phyloP scores from a whole-genome alignment of 345 rosid genomes.

The Gynandropsis gynandra region DNA sequence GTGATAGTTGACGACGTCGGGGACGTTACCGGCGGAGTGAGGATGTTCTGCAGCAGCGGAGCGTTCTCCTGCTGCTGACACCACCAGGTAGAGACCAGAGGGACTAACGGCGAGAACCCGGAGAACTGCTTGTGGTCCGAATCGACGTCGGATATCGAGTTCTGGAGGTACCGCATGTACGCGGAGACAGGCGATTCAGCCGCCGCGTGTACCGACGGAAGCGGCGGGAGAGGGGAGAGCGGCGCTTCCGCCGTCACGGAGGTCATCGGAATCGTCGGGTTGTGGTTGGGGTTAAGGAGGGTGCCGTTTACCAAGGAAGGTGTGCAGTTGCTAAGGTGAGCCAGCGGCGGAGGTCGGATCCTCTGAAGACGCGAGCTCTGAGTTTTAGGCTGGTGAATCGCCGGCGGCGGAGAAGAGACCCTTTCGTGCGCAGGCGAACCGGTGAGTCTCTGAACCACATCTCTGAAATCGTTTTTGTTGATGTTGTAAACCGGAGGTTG shows the following conservation, averaged over 20 bases:
- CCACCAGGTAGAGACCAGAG: constrained; percentile 39
- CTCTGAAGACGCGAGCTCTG: constrained; percentile 57
- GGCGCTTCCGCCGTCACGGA: constrained; percentile 20
- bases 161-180: constrained; percentile 41
- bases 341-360: constrained; percentile 62
- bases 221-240: constrained; percentile 40
- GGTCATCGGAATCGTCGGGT: not conserved
- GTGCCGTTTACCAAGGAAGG: constrained; percentile 30
- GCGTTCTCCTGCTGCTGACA: constrained; percentile 18
- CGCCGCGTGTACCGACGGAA: constrained; percentile 36
- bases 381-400: constrained; percentile 45
- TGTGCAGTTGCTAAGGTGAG: constrained; percentile 43
- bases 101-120: constrained; percentile 38
- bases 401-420: constrained; percentile 38
- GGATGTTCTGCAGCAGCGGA: constrained; percentile 12
- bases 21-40: constrained; percentile 2
- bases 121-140: constrained; percentile 28
- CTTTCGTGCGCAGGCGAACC: constrained; percentile 58
- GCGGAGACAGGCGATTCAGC: constrained; percentile 39
- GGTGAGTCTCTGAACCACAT: constrained; percentile 62
- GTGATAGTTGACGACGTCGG: constrained; percentile 36
- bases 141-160: constrained; percentile 27
- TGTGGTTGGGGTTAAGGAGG: constrained; percentile 5
- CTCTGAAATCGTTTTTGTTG: constrained; percentile 55
- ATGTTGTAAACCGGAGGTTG: constrained; percentile 64